These are phyloP conservation scores for Vitis hybrid DNA, from an alignment of 177 flowering plant genomes.

Conservation along the genomic window DNA sequence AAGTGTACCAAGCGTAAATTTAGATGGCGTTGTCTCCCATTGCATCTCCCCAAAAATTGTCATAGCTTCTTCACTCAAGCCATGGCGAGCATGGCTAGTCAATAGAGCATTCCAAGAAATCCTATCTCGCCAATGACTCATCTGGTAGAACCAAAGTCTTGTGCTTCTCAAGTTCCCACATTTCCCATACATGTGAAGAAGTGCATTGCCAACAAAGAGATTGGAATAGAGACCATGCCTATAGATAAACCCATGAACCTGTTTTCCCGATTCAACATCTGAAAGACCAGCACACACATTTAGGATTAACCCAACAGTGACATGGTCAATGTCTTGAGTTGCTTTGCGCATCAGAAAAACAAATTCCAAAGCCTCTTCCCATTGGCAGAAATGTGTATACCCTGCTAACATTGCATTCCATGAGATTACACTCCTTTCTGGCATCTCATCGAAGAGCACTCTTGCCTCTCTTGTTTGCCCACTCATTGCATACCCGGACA, in stretches of 20 bases:
- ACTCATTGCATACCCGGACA: conserved; percentile 50
- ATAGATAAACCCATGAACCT: conserved; percentile 61
- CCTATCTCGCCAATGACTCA: conserved; percentile 47
- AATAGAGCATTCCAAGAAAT: conserved; percentile 76
- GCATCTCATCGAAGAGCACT: conserved; percentile 58
- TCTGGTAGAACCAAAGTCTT: conserved; percentile 49
- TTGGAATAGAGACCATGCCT: conserved; percentile 43
- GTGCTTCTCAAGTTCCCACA: conserved; percentile 52
- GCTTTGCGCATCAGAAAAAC: conserved; percentile 32
- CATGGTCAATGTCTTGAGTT: conserved; percentile 37
- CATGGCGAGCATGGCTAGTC: conserved; percentile 51
- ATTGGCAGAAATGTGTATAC: conserved; percentile 36
- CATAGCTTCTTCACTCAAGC: conserved; percentile 58
- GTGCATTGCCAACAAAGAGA: conserved; percentile 43
- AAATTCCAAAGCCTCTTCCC: conserved; percentile 67
- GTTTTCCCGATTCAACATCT: conserved; percentile 55
- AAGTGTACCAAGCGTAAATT: conserved; percentile 55
- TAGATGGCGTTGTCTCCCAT: conserved; percentile 49
- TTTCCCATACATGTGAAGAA: conserved; percentile 71
- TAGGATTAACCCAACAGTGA: conserved; percentile 52
- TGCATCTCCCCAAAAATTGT: conserved; percentile 52
- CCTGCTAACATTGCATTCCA: conserved; percentile 83
- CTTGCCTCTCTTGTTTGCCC: conserved; percentile 53
- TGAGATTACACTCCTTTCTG: conserved; percentile 49
- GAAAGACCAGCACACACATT: conserved; percentile 52